Conservation (phyloP, 192 early-diverging fungal genomes). For the Coemansia sp. region DNA sequence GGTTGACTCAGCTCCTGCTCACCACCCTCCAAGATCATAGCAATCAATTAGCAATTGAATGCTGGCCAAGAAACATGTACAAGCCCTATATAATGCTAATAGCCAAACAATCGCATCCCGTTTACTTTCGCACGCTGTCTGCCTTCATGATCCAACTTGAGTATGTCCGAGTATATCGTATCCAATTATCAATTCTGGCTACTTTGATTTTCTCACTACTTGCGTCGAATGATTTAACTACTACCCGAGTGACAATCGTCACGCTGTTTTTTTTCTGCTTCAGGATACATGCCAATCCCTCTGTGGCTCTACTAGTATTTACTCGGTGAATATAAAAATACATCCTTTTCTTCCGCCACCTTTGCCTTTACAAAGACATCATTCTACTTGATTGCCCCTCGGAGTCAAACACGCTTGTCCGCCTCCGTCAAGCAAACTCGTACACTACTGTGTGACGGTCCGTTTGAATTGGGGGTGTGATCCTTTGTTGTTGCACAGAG, state of each 20-base stretch:
- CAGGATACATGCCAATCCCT: slow-evolving; percentile 6
- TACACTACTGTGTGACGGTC: background rate
- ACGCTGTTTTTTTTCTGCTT: background rate
- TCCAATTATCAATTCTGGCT: background rate
- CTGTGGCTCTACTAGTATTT: background rate
- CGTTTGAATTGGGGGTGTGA: background rate
- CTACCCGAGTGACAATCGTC: background rate
- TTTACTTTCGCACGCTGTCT: background rate
- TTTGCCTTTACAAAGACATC: background rate
- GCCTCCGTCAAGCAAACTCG: background rate
- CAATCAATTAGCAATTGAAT: background rate
- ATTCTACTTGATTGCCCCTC: background rate
- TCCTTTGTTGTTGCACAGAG: background rate
- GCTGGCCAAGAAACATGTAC: background rate
- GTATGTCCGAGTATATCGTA: background rate
- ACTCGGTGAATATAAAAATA: background rate
- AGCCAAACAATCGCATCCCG: background rate
- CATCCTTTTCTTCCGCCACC: background rate
- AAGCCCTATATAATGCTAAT: background rate
- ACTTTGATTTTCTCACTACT: background rate
- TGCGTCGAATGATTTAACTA: background rate
- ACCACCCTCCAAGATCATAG: background rate
- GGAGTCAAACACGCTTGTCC: background rate
- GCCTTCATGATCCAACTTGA: background rate
- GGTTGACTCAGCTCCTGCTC: background rate